Evolutionary conservation across 176 grass and related monocot species (phyloP), one percentile per base, ranked within the genome.

Genomic region (Carex kokanica): DNA sequence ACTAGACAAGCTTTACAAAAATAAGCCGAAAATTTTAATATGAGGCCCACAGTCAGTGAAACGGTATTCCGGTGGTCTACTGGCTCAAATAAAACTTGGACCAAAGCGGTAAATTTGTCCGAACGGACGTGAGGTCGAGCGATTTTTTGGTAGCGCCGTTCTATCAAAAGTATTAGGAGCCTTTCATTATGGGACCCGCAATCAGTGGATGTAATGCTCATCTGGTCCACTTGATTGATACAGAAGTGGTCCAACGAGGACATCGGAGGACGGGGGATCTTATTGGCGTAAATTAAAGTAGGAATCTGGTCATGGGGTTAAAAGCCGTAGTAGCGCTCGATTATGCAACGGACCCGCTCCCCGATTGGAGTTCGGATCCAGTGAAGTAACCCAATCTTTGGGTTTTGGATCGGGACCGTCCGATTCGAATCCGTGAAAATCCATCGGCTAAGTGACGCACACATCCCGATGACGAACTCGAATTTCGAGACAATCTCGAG

Each of bases 201-300:
- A 54, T 4, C 73, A 55, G 72, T 77, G 49, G 73, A 17, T 16
- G 24, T 77, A 53, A 54, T 77, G 10, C 73, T 29, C 23, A 0
- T 27, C 17, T 78, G 73, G 73, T 78, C 73, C 73, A 78, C 51
- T 17, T 78, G 73, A 78, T 55, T 55, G 73, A 53, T 78, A 56
- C 45, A 55, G 25, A 77, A 77, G 73, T 2, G 47, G 51, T 77
- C 73, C 73, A 54, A 55, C 49, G 24, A 77, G 38, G 49, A 32
- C 23, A 12, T 24, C 41, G 20, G 4, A 3, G 9, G 17, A 72
- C 6, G 49, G 5, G 11, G 23, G 49, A 55, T 77, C 73, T 78
- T 55, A 55, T 56, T 56, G 51, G 49, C 73, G 73, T 78, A 55
- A 78, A 54, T 17, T 18, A 49, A 78, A 7, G 73, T 78, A 78